These are phyloP conservation scores for Straminergon stramineum DNA, from an alignment of 225 moss, liverwort and hornwort species.

Conservation along the genomic window DNA sequence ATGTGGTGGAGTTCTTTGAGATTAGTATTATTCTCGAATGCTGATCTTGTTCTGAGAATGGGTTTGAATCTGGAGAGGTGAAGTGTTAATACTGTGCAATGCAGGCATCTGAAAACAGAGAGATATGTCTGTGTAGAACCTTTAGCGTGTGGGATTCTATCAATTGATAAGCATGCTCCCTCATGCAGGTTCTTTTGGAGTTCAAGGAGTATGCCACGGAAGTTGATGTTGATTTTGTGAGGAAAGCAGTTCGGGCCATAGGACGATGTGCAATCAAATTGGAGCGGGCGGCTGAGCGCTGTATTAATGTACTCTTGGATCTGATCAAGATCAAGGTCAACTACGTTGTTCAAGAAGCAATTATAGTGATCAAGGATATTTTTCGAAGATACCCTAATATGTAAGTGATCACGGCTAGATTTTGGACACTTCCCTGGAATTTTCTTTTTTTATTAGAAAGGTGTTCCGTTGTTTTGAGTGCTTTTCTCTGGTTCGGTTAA, in stretches of 20 bases:
- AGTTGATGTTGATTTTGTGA: slow-evolving; percentile 97
- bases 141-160: neutral
- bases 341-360: slow-evolving; percentile 98
- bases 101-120: neutral
- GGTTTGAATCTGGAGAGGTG: neutral
- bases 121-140: neutral
- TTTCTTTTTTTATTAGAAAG: neutral
- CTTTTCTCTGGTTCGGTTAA: neutral
- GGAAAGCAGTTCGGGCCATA: slow-evolving; percentile 95
- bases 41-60: neutral
- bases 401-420: slow-evolving; percentile 20
- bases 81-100: neutral
- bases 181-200: slow-evolving; percentile 80
- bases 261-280: slow-evolving; percentile 97
- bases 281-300: slow-evolving; percentile 94
- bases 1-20: neutral
- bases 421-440: neutral
- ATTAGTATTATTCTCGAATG: neutral
- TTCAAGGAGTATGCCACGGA: slow-evolving; percentile 99
- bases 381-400: slow-evolving; percentile 98
- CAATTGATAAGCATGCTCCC: neutral
- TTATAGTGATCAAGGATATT: slow-evolving; percentile 98
- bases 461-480: neutral
- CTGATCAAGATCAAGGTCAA: slow-evolving; percentile 99
- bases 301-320: slow-evolving; percentile 93